phyloP scores from a whole-genome alignment of 2,329 filamentous ascomycete genomes.

The Cladosporium sphaerospermum region DNA sequence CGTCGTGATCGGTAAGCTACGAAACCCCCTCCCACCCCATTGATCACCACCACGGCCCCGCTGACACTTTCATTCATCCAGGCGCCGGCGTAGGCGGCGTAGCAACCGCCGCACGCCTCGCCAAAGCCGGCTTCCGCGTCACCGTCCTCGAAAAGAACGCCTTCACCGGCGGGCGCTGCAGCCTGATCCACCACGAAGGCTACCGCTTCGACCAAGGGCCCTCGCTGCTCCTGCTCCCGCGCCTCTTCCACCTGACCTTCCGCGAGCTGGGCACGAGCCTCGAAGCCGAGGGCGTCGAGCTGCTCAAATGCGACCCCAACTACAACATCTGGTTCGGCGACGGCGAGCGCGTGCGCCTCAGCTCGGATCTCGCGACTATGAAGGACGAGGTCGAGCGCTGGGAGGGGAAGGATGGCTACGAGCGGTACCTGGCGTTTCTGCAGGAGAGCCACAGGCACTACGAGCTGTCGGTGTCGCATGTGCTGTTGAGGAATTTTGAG shows the following conservation, averaged over 20 bases:
- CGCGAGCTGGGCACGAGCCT: constrained; percentile 61
- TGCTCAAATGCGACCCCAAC: constrained; percentile 68
- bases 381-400: constrained; percentile 65
- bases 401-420: constrained; percentile 65
- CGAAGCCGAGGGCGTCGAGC: constrained; percentile 57
- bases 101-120: constrained; percentile 62
- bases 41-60: not conserved
- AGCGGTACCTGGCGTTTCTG: constrained; percentile 61
- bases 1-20: constrained; percentile 43
- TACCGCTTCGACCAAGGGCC: constrained; percentile 72
- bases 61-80: not conserved
- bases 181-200: constrained; percentile 54
- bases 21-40: constrained; percentile 26
- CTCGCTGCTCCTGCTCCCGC: constrained; percentile 64
- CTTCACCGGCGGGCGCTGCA: constrained; percentile 67
- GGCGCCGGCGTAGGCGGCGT: constrained; percentile 51
- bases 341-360: constrained; percentile 56
- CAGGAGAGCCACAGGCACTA: constrained; percentile 64
- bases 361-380: constrained; percentile 64
- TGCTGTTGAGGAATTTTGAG: constrained; percentile 63
- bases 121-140: constrained; percentile 63
- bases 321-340: constrained; percentile 71
- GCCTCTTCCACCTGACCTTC: constrained; percentile 64
- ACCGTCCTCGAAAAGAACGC: constrained; percentile 72
- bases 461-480: constrained; percentile 59